Evolutionary conservation across 2,329 filamentous ascomycete genomes (phyloP).

Genomic region (Juglanconis sp.): DNA sequence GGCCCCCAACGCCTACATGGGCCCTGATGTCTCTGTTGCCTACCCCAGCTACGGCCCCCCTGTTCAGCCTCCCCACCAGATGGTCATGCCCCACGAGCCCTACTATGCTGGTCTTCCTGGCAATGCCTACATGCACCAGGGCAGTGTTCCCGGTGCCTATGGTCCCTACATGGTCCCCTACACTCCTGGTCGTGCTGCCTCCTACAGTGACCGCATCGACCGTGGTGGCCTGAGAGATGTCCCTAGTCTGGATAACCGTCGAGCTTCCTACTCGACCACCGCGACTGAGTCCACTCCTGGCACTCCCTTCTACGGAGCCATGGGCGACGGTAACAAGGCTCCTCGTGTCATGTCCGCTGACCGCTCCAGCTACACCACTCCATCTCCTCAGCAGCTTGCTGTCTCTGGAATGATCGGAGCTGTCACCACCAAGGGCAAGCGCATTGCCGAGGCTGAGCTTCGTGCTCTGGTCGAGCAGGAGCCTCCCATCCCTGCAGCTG

Average conservation of each 20-base stretch:
- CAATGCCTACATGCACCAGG: conserved; percentile 25
- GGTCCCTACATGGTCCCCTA: conserved; percentile 43
- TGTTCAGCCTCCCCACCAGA: conserved; percentile 12
- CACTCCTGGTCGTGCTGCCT: conserved; percentile 48
- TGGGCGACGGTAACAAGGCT: conserved; percentile 57
- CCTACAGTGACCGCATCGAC: conserved; percentile 44
- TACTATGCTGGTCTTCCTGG: conserved; percentile 24
- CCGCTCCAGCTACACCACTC: conserved; percentile 63
- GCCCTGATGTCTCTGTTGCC: conserved; percentile 22
- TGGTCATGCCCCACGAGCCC: conserved; percentile 23
- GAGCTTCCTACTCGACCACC: conserved; percentile 62
- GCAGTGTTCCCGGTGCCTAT: conserved; percentile 23
- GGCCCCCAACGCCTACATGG: conserved; percentile 22
- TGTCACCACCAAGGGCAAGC: conserved; percentile 38
- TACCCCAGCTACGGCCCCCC: conserved; percentile 21
- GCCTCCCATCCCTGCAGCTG: conserved; percentile 81
- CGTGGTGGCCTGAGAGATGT: conserved; percentile 48
- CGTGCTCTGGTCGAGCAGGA: conserved; percentile 68
- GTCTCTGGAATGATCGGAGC: conserved; percentile 37
- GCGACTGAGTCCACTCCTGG: conserved; percentile 61
- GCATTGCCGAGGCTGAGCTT: conserved; percentile 46
- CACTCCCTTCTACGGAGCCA: conserved; percentile 61
- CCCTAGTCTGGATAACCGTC: conserved; percentile 62
- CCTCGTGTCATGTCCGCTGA: conserved; percentile 57
- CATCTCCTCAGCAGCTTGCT: conserved; percentile 60